These are phyloP conservation scores for Penicillium occitanis DNA, from an alignment of 2,329 filamentous ascomycete genomes.

Conservation along the genomic window DNA sequence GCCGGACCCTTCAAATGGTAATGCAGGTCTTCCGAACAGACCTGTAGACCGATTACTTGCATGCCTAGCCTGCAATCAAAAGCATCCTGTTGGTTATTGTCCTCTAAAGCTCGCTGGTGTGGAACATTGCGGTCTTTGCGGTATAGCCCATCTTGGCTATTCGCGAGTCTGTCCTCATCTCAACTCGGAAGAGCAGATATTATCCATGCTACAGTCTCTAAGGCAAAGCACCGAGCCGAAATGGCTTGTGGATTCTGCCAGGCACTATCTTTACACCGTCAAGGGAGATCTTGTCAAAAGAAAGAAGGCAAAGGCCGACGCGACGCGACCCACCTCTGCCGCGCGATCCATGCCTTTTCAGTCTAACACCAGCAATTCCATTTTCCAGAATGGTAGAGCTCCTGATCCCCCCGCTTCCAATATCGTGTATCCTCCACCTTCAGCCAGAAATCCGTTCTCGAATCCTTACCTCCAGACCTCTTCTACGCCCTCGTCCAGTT, in stretches of 20 bases:
- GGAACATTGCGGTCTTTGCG: slow-evolving; percentile 65
- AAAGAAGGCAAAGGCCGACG: slow-evolving; percentile 34
- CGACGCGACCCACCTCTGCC: neutral
- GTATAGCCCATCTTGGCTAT: slow-evolving; percentile 60
- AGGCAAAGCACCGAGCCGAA: slow-evolving; percentile 58
- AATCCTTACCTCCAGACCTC: neutral
- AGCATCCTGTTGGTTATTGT: slow-evolving; percentile 61
- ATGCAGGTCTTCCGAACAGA: neutral
- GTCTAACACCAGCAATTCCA: neutral
- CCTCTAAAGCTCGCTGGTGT: slow-evolving; percentile 59
- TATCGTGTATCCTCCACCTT: neutral
- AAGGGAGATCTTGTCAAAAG: slow-evolving; percentile 58
- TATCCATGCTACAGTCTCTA: slow-evolving; percentile 63
- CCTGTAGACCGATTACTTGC: slow-evolving; percentile 3
- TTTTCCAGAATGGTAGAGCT: neutral
- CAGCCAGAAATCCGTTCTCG: neutral
- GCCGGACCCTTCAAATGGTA: slow-evolving; percentile 1
- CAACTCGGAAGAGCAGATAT: slow-evolving; percentile 61
- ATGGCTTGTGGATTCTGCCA: slow-evolving; percentile 55
- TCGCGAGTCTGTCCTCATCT: slow-evolving; percentile 62
- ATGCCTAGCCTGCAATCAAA: slow-evolving; percentile 56
- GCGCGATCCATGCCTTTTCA: neutral
- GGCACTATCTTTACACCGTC: slow-evolving; percentile 58
- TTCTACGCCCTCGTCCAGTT: neutral
- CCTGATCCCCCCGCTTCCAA: neutral